Evolutionary conservation across 1,284 basidiomycete genomes (phyloP), one percentile per base, ranked within the genome.

Genomic region (Malassezia japonica): DNA sequence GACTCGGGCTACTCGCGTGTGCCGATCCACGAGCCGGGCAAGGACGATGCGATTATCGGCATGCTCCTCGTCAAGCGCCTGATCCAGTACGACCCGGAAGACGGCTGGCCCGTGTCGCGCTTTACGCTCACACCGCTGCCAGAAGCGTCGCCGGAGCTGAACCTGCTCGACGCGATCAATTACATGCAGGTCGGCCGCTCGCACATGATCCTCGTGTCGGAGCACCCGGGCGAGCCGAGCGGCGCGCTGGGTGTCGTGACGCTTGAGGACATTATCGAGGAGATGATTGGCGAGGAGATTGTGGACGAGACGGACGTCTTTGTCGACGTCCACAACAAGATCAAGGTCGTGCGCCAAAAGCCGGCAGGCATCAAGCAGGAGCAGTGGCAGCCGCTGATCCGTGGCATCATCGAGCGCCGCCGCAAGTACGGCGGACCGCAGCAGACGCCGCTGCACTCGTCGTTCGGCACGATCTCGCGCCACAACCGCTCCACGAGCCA

Each of bases 141-240:
- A 0, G 91, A 98, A 75, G 90, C 90, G 6, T 78, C 59, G 42
- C 86, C 87, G 1, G 80, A 82, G 18, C 88, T 89, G 60, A 88
- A 74, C n/a, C 64, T 77, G n/a, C 65, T 77, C 7, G 76, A 77
- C 49, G 75, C 64, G 21, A 66, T 74, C 48, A 76, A 76, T 52
- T 77, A 65, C 58, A 72, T 72, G 79, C 92, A 96, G 79, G 92
- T 89, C 2, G 92, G 92, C 6, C 83, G 90, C 43, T 87, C 89
- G 0, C 92, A 98, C 75, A 78, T 96, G 59, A 78, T 98, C 20
- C 77, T 98, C 21, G 81, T 98, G 31, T 89, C 85, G 61, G 78
- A 78, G 10, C 85, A 85, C 0, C 90, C 90, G 0, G 90, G 90
- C 0, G 74, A 79, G 36, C 77, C 82, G 4, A 83, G 84, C 15